These are phyloP conservation scores for Spirogloea muscicola DNA, from an alignment of 139 green algal genomes.

Conservation along the genomic window DNA sequence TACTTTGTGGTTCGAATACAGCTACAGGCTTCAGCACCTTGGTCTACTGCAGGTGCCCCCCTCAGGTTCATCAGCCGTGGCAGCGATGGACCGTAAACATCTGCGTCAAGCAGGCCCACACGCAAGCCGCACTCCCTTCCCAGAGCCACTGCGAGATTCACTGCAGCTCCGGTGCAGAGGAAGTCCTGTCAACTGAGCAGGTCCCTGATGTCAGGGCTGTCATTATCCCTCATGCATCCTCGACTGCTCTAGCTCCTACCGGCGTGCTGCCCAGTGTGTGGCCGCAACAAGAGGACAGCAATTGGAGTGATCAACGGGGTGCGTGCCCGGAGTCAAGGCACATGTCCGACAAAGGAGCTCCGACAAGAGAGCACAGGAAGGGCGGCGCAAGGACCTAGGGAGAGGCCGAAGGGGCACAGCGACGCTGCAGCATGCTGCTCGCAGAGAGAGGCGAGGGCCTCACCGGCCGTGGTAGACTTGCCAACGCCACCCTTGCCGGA, in stretches of 20 bases:
- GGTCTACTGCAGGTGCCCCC: conserved; percentile 14
- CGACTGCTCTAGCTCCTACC: neutral
- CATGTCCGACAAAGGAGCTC: neutral
- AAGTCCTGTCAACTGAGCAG: too few relatives aligned
- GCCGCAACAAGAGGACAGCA: neutral
- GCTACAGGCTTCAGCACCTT: too few relatives aligned
- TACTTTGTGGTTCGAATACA: too few relatives aligned
- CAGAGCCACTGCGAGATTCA: conserved; percentile 82
- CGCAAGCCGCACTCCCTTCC: conserved; percentile 56
- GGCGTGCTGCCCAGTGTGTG: neutral
- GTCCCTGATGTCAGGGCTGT: neutral
- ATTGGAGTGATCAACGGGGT: neutral
- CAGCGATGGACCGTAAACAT: conserved; percentile 86
- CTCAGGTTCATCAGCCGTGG: conserved; percentile 76
- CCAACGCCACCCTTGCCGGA: conserved; percentile 91
- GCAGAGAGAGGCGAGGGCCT: neutral
- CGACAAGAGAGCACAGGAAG: neutral
- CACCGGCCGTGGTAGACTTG: conserved; percentile 83
- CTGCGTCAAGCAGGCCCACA: conserved; percentile 86
- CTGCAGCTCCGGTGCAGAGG: conserved; percentile 53
- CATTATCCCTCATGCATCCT: neutral
- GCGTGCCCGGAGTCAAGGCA: neutral
- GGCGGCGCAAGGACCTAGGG: neutral
- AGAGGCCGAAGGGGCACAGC: neutral
- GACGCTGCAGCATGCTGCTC: neutral